Evolutionary conservation across 2,329 filamentous ascomycete species (phyloP).

Genomic region (Myriosclerotinia curreyana): DNA sequence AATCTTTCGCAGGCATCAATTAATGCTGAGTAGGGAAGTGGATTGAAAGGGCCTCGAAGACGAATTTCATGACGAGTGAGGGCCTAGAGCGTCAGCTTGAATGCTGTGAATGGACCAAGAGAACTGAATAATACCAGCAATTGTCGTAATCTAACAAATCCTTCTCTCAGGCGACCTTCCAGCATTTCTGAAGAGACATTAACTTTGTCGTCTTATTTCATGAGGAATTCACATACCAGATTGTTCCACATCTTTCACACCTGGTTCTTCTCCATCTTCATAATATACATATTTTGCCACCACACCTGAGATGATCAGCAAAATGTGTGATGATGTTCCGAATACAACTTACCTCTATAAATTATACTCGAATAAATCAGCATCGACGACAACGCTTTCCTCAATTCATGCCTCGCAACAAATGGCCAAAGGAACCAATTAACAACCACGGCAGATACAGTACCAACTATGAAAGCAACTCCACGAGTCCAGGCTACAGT

Average conservation of each 20-base stretch:
- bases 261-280: constrained; percentile 51
- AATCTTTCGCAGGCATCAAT: constrained; percentile 56
- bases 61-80: constrained; percentile 59
- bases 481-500: constrained; percentile 49
- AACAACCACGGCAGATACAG: constrained; percentile 52
- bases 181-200: constrained; percentile 47
- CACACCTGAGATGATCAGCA: constrained; percentile 36
- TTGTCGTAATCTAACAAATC: constrained; percentile 56
- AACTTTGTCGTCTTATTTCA: constrained; percentile 11
- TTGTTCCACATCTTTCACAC: constrained; percentile 48
- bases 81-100: constrained; percentile 38
- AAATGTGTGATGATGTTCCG: not conserved
- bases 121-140: constrained; percentile 42
- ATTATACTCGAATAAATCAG: constrained; percentile 57
- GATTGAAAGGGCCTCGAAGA: constrained; percentile 55
- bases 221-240: constrained; percentile 39
- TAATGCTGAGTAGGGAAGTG: constrained; percentile 54
- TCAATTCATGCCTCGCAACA: constrained; percentile 56
- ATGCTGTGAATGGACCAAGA: not conserved
- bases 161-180: constrained; percentile 58
- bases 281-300: constrained; percentile 59
- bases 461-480: constrained; percentile 51
- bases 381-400: constrained; percentile 54
- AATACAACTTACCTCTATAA: constrained; percentile 43
- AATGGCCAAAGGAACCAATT: constrained; percentile 63